Base-by-base conservation (phyloP, 257 asterid genomes). In the Solanum sitiens region DNA sequence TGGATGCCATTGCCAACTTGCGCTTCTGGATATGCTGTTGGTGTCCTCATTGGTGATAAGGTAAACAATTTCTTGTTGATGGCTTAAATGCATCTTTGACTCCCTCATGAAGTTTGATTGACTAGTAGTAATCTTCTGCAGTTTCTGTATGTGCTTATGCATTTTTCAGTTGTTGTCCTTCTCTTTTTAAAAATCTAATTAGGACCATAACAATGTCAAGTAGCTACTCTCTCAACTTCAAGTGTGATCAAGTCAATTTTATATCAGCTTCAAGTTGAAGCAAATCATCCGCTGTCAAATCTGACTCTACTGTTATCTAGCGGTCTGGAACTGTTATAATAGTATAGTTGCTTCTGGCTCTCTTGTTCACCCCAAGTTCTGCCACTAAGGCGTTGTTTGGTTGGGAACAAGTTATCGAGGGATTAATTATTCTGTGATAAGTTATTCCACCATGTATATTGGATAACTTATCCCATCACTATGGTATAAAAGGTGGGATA, bases 31-130 rank as follows among this genome's bases (percentile, higher is more conserved):
- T 90, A 90, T 92, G 94, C 94, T 84, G 93, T 95, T 89, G 99
- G 96, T 70, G 90, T 95, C 91, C 96, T 93, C 86, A 80, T 80
- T 63, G 98, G 93, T 80, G 93, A 97, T 67, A 90, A 93, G 99
- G 99, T 94, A 92, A 25, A 90, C 83, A 76, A 80, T 27, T 27
- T 47, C 44, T 80, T 80, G 30, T 30, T 80, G 85, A 50, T 80
- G 44, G 83, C 59, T 76, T 76, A 42, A 39, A 40, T 80, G 44
- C 70, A 80, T 80, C 40, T 80, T 32, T 10, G 30, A 10, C 30
- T 30, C 37, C 13, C 10, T 80, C 40, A 6, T 47, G 25, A 39
- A 45, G 85, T 47, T 79, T 80, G 68, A 47, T 80, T 47, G 27
- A 30, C 85, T 30, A 32, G 56, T 15, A 80, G 37, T 80, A 30